A percentile compares a stretch with the other conserved stretches of the same genome.
These are phyloP conservation scores for Boletus tomentosulus DNA, from an alignment of 768 basidiomycete species.

Conservation along the genomic window DNA sequence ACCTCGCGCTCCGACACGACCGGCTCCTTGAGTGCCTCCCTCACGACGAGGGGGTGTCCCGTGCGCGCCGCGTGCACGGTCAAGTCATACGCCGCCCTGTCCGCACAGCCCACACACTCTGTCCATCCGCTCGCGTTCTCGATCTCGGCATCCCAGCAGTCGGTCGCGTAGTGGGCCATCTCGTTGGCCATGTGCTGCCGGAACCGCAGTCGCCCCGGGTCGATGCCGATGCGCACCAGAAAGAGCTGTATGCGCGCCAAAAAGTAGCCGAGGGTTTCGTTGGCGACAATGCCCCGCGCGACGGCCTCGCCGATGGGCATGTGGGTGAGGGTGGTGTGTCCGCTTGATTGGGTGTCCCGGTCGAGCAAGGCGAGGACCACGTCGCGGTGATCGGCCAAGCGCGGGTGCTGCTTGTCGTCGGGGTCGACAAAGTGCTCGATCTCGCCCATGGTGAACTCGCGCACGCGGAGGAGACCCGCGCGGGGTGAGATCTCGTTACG, in stretches of 20 bases:
- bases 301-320: constrained; percentile 91
- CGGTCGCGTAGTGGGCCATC: constrained; percentile 99
- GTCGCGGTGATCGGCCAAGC: constrained; percentile 79
- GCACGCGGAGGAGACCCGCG: constrained; percentile 92
- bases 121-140: constrained; percentile 86
- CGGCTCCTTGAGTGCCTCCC: constrained; percentile 82
- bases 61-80: constrained; percentile 85
- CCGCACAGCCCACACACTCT: constrained; percentile 98
- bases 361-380: constrained; percentile 75
- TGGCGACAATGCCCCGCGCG: constrained; percentile 79
- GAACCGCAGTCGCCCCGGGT: constrained; percentile 81
- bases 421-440: constrained; percentile 99
- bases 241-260: constrained; percentile 88
- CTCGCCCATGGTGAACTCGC: constrained; percentile 99
- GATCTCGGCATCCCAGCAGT: constrained; percentile 99
- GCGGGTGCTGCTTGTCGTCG: constrained; percentile 77
- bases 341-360: constrained; percentile 76
- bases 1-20: constrained; percentile 77
- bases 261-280: constrained; percentile 98
- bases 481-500: constrained; percentile 98
- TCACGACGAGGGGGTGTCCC: constrained; percentile 79
- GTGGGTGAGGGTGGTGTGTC: constrained; percentile 55
- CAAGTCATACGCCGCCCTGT: constrained; percentile 95
- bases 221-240: constrained; percentile 86
- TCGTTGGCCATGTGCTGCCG: constrained; percentile 98